Conservation (phyloP, 192 early-diverging fungal genomes). For the Coemansia aciculifera region DNA sequence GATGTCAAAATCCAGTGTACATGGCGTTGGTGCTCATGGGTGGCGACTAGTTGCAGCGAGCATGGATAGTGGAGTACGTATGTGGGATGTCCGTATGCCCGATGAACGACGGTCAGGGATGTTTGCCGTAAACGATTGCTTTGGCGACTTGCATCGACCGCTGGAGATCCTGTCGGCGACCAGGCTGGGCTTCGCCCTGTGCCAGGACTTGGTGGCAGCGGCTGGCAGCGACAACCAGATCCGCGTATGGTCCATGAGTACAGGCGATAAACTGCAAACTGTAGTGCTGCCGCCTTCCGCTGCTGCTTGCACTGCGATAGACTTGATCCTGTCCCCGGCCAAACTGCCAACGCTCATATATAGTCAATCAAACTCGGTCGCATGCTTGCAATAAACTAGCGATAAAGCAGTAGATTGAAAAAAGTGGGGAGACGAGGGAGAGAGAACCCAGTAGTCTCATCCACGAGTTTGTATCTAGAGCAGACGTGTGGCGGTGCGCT, state of each 20-base stretch:
- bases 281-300: slow-evolving; percentile 8
- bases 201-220: slow-evolving; percentile 22
- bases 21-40: slow-evolving; percentile 29
- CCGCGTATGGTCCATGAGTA: slow-evolving; percentile 33
- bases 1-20: slow-evolving; percentile 11
- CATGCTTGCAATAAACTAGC: neutral
- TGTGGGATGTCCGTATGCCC: slow-evolving; percentile 45
- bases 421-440: neutral
- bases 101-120: neutral
- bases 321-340: slow-evolving; percentile 1
- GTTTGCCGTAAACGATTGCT: neutral
- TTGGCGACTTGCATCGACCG: neutral
- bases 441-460: neutral
- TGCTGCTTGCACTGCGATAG: slow-evolving; percentile 28
- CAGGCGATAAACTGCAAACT: slow-evolving; percentile 14
- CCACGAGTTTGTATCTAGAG: no score
- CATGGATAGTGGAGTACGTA: slow-evolving; percentile 32
- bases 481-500: no score
- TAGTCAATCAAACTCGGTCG: slow-evolving; percentile 7
- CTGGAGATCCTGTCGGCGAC: slow-evolving; percentile 6
- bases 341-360: slow-evolving; percentile 14
- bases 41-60: slow-evolving; percentile 32
- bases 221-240: slow-evolving; percentile 35
- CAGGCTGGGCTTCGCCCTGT: slow-evolving; percentile 27
- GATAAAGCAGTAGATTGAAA: neutral